A percentile compares a stretch with the other conserved stretches of the same genome.
These are phyloP conservation scores for Ettlia oleoabundans DNA, from an alignment of 139 green algal genomes.

Conservation along the genomic window DNA sequence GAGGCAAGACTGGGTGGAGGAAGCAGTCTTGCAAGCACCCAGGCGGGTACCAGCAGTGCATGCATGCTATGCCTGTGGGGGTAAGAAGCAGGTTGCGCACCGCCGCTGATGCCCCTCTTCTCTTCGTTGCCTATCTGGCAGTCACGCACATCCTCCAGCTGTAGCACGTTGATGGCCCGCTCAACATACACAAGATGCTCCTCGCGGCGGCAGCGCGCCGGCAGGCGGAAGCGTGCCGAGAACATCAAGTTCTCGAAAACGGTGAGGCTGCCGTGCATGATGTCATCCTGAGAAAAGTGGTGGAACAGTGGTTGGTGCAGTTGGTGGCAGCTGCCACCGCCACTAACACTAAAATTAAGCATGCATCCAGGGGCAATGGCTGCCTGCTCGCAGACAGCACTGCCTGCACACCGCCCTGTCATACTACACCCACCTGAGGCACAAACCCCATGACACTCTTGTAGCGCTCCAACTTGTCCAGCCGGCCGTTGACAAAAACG, in stretches of 20 bases:
- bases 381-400: neutral
- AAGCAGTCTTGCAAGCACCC: no score
- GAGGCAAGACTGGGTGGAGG: no score
- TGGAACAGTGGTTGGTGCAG: no score
- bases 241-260: conserved; percentile 75
- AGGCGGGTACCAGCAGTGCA: conserved; percentile 20
- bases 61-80: neutral
- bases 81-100: neutral
- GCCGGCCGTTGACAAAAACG: conserved; percentile 64
- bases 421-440: conserved; percentile 51
- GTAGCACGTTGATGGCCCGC: conserved; percentile 29
- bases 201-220: conserved; percentile 10
- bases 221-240: conserved; percentile 51
- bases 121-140: conserved; percentile 70
- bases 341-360: no score
- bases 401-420: neutral
- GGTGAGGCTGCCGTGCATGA: conserved; percentile 69
- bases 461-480: conserved; percentile 38
- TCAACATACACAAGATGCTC: conserved; percentile 50
- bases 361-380: neutral
- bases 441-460: conserved; percentile 74
- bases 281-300: conserved; percentile 65
- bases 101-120: conserved; percentile 58
- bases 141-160: conserved; percentile 54
- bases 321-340: no score